A percentile compares a stretch with the other conserved stretches of the same genome.
These are phyloP conservation scores for Paracoccidioides lutzii DNA, from an alignment of 2,329 filamentous ascomycete genomes.

Conservation along the genomic window DNA sequence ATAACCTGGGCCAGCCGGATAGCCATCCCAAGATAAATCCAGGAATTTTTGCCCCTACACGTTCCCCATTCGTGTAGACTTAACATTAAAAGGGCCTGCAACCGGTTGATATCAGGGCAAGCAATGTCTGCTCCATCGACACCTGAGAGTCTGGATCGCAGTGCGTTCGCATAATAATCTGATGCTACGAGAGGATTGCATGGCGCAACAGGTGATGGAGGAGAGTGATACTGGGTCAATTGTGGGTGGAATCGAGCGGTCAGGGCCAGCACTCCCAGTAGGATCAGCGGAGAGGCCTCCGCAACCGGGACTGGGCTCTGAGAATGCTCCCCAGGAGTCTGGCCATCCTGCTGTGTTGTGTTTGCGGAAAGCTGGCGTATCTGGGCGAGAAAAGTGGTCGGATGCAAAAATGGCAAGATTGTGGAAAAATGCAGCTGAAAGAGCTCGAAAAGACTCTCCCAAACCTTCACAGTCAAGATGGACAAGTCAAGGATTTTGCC, in stretches of 20 bases:
- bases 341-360: slow-evolving; percentile 9
- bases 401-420: slow-evolving; percentile 45
- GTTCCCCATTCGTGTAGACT: slow-evolving; percentile 46
- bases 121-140: slow-evolving; percentile 30
- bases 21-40: slow-evolving; percentile 37
- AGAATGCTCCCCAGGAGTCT: slow-evolving; percentile 17
- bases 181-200: slow-evolving; percentile 40
- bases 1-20: slow-evolving; percentile 35
- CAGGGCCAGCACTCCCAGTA: slow-evolving; percentile 43
- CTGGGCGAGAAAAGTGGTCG: slow-evolving; percentile 40
- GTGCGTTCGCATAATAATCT: slow-evolving; percentile 42
- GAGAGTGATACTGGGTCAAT: slow-evolving; percentile 39
- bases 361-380: slow-evolving; percentile 27
- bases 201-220: slow-evolving; percentile 28
- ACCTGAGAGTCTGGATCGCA: slow-evolving; percentile 35
- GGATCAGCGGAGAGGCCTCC: slow-evolving; percentile 36
- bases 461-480: slow-evolving; percentile 41
- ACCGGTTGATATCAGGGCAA: slow-evolving; percentile 36
- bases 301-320: slow-evolving; percentile 20
- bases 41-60: slow-evolving; percentile 41
- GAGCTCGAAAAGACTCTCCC: slow-evolving; percentile 45
- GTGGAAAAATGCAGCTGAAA: slow-evolving; percentile 46
- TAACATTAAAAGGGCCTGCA: slow-evolving; percentile 44
- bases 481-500: slow-evolving; percentile 35
- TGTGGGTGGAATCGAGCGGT: slow-evolving; percentile 43